These are phyloP conservation scores for Candida orba DNA, from an alignment of 805 yeast species.

Conservation along the genomic window DNA sequence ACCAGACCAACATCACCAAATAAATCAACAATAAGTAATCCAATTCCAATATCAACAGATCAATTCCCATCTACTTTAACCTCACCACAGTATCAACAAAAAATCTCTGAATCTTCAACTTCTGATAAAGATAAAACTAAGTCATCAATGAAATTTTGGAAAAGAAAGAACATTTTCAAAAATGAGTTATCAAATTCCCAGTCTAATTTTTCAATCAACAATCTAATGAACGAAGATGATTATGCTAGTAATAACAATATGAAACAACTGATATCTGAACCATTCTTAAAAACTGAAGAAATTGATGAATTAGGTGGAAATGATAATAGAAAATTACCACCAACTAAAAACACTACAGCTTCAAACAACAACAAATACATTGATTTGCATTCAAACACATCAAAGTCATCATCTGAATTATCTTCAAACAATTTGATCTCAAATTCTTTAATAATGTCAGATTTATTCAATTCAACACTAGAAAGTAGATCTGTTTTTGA, in stretches of 20 bases:
- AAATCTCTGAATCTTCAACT: constrained; percentile 12
- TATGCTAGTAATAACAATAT: constrained; percentile 7
- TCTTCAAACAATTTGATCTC: not conserved
- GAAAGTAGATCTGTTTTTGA: constrained; percentile 60
- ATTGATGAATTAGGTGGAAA: constrained; percentile 27
- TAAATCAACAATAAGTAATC: too few species aligned
- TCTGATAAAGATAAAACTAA: not conserved
- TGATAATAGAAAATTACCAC: constrained; percentile 26
- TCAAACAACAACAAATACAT: constrained; percentile 5
- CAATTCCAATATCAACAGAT: constrained; percentile 1
- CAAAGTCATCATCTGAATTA: constrained; percentile 4
- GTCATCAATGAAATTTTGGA: constrained; percentile 27
- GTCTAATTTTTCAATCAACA: constrained; percentile 14
- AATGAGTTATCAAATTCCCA: constrained; percentile 17
- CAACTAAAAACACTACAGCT: too few species aligned
- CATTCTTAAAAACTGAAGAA: constrained; percentile 29
- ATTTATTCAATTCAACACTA: constrained; percentile 39
- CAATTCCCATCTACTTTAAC: constrained; percentile 6
- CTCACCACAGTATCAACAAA: not conserved
- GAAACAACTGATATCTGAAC: constrained; percentile 28
- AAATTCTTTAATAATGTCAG: constrained; percentile 13
- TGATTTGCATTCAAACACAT: constrained; percentile 2
- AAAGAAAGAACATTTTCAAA: constrained; percentile 16
- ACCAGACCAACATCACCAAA: not conserved
- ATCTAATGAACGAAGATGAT: constrained; percentile 14